A percentile compares a stretch with the other conserved stretches of the same genome.
phyloP scores from a whole-genome alignment of 768 basidiomycete genomes.

The Hypsizygus marmoreus region DNA sequence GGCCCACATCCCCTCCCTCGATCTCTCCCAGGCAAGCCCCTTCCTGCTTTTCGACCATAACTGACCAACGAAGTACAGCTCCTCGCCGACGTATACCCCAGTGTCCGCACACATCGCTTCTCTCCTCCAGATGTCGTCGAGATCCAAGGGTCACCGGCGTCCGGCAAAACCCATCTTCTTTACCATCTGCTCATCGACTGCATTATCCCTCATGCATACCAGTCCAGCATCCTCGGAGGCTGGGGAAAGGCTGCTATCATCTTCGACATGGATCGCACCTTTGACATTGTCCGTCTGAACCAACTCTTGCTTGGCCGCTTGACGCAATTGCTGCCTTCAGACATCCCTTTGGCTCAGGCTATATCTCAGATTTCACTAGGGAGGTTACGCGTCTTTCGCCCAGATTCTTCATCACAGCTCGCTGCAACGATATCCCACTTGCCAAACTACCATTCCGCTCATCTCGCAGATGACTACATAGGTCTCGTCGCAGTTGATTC shows the following conservation, averaged over 20 bases:
- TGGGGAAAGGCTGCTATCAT: slow-evolving; percentile 68
- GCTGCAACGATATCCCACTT: slow-evolving; percentile 66
- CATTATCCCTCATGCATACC: slow-evolving; percentile 47
- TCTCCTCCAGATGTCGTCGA: slow-evolving; percentile 58
- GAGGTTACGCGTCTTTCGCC: slow-evolving; percentile 68
- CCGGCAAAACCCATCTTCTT: slow-evolving; percentile 81
- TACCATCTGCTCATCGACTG: slow-evolving; percentile 64
- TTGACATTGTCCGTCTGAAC: slow-evolving; percentile 57
- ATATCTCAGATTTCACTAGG: slow-evolving; percentile 43
- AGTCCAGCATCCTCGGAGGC: slow-evolving; percentile 44
- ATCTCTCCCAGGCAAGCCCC: slow-evolving; percentile 29
- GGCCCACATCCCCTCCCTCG: slow-evolving; percentile 21
- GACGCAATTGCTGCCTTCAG: slow-evolving; percentile 27
- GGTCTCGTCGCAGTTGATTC: slow-evolving; percentile 77
- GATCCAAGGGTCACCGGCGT: slow-evolving; percentile 72
- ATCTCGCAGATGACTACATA: slow-evolving; percentile 55
- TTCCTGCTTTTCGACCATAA: slow-evolving; percentile 35
- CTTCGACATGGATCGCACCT: slow-evolving; percentile 70
- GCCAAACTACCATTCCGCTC: slow-evolving; percentile 49
- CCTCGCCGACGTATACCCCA: slow-evolving; percentile 26
- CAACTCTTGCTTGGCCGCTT: slow-evolving; percentile 53
- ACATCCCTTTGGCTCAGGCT: slow-evolving; percentile 25
- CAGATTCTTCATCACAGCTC: slow-evolving; percentile 66
- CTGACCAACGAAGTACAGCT: no score
- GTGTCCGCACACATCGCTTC: slow-evolving; percentile 3